A percentile compares a stretch with the other conserved stretches of the same genome.
These are phyloP conservation scores for Morella rubra DNA, from an alignment of 306 rosid species.

Conservation along the genomic window DNA sequence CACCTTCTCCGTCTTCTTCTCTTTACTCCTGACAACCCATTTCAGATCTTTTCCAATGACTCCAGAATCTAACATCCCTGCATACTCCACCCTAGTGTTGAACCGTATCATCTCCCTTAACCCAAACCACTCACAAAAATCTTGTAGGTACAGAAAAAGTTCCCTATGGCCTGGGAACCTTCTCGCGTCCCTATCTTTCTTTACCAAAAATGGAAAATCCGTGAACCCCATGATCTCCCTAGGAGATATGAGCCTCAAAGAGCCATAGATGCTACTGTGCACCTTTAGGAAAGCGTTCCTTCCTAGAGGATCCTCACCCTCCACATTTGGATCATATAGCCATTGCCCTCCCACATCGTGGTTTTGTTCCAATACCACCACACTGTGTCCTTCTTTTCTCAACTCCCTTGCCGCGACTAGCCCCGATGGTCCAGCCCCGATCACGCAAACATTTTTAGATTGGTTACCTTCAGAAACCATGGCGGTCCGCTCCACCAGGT, in stretches of 20 bases:
- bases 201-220: constrained; percentile 72
- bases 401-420: constrained; percentile 84
- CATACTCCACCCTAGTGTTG: constrained; percentile 70
- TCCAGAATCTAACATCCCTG: constrained; percentile 58
- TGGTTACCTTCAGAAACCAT: constrained; percentile 61
- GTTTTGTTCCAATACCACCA: constrained; percentile 67
- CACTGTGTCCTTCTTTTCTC: constrained; percentile 76
- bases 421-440: constrained; percentile 92
- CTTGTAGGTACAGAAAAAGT: constrained; percentile 58
- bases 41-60: constrained; percentile 52
- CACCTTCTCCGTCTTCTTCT: constrained; percentile 39
- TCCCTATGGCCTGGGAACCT: constrained; percentile 87
- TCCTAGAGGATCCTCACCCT: constrained; percentile 69
- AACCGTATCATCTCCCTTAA: constrained; percentile 75
- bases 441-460: constrained; percentile 68
- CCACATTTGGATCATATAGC: constrained; percentile 70
- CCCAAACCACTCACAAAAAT: constrained; percentile 69
- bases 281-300: constrained; percentile 47
- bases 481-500: background rate
- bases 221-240: constrained; percentile 87
- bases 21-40: constrained; percentile 70
- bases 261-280: constrained; percentile 70
- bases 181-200: constrained; percentile 79
- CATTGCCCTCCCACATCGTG: constrained; percentile 95
- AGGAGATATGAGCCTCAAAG: constrained; percentile 71